Percentiles rank a stretch among this genome's conserved stretches.
Evolutionary conservation across 1,284 basidiomycete genomes (phyloP).

Genomic region (Sphaerobolus stellatus): DNA sequence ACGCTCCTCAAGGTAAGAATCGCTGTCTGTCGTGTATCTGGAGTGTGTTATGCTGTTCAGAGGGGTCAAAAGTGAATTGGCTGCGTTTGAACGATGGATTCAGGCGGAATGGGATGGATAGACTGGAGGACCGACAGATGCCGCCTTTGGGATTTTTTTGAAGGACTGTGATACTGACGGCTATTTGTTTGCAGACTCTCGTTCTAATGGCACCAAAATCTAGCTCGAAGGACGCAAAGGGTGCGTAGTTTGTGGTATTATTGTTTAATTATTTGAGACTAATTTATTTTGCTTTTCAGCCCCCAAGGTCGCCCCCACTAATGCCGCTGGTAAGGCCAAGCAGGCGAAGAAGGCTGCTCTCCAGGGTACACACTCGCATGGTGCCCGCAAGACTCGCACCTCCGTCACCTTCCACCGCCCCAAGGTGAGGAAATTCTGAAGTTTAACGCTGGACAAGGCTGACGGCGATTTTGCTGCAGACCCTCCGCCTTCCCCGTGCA

Average conservation of each 20-base stretch:
- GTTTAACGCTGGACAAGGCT: neutral
- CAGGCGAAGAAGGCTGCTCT: slow-evolving; percentile 96
- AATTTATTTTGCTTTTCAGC: neutral
- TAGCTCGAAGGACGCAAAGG: no score
- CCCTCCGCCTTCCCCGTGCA: slow-evolving; percentile 79
- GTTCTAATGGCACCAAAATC: no score
- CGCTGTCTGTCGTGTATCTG: neutral
- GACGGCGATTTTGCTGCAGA: slow-evolving; percentile 35
- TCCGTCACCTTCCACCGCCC: slow-evolving; percentile 96
- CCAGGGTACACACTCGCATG: slow-evolving; percentile 78
- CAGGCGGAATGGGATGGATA: no score
- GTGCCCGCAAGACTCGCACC: slow-evolving; percentile 80
- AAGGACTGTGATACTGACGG: no score
- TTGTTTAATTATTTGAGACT: no score
- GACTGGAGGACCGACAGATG: no score
- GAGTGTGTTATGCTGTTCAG: neutral
- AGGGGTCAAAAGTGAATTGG: no score
- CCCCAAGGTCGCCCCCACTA: slow-evolving; percentile 14
- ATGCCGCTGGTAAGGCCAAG: slow-evolving; percentile 81
- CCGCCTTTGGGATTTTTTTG: no score
- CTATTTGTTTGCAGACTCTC: no score
- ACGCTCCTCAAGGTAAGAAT: neutral
- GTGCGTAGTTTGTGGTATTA: no score
- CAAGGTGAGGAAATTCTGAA: slow-evolving; percentile 39
- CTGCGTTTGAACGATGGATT: no score